Evolutionary conservation across 331 rosid species (phyloP).

Genomic region (Quercus lobata): DNA sequence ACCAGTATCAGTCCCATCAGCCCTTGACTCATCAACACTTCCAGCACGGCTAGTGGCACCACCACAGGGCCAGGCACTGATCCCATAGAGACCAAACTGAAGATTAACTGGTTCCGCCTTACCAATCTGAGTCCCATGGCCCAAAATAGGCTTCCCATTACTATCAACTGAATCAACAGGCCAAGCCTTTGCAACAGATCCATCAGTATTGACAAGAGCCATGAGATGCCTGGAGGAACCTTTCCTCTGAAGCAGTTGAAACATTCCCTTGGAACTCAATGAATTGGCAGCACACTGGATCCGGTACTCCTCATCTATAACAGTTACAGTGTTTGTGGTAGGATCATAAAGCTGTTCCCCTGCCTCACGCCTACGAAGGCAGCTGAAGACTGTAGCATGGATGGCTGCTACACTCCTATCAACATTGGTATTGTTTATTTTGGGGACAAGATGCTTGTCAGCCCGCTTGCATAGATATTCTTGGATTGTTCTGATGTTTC

Average conservation of each 20-base stretch:
- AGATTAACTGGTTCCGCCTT: slow-evolving; percentile 93
- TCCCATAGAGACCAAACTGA: slow-evolving; percentile 92
- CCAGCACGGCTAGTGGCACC: slow-evolving; percentile 93
- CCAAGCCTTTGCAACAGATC: slow-evolving; percentile 99
- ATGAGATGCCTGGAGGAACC: slow-evolving; percentile 90
- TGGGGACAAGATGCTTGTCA: slow-evolving; percentile 96
- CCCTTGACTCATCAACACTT: slow-evolving; percentile 87
- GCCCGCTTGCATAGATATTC: slow-evolving; percentile 97
- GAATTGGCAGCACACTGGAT: slow-evolving; percentile 90
- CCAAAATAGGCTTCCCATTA: slow-evolving; percentile 61
- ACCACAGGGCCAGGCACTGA: slow-evolving; percentile 96
- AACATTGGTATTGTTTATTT: slow-evolving; percentile 96
- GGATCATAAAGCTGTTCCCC: slow-evolving; percentile 90
- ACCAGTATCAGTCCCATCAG: slow-evolving; percentile 77
- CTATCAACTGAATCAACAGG: slow-evolving; percentile 73
- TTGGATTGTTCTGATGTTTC: slow-evolving; percentile 95
- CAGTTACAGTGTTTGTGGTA: slow-evolving; percentile 65
- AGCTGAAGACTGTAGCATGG: slow-evolving; percentile 96
- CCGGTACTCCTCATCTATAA: slow-evolving; percentile 89
- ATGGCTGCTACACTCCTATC: slow-evolving; percentile 99
- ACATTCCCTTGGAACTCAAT: slow-evolving; percentile 91
- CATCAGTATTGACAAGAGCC: slow-evolving; percentile 91
- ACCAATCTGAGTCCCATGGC: slow-evolving; percentile 54
- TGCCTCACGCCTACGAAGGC: slow-evolving; percentile 84
- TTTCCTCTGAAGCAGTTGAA: slow-evolving; percentile 90